Base-by-base conservation (phyloP, 2,329 filamentous ascomycete species). In the Ophiosphaerella korrae region DNA sequence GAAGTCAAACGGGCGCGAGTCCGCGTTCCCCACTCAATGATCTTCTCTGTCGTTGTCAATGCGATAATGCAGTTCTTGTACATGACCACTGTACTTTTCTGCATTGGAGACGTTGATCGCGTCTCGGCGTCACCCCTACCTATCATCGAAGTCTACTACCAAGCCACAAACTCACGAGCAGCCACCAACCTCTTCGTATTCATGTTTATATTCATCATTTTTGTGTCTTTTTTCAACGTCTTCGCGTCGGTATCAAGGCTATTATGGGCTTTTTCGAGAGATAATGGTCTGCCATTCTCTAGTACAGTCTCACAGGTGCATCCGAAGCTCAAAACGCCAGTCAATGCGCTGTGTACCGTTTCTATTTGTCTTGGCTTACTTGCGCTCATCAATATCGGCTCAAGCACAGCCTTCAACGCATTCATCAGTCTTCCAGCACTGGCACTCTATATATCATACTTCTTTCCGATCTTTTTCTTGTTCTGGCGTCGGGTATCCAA, bases 91-190 rank as follows among this genome's bases (percentile, higher is more conserved):
- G 66, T 80, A 12, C 68, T 78, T 2, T 78, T 77, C 52, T 72
- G 68, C 23, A 76, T 81, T 56, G 75, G 74, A 16, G 67, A 75
- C 13, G 55, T 77, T 2, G 76, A 80, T 37, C 70, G 70, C 1
- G 78, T 66, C 0, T 41, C 63, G 7, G 26, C 57, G 14, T 39
- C 60, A 45, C 16, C 57, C 44, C 38, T 68, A 18, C 54, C 80
- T 77, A 2, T 82, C 52, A 79, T 84, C 49, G 73, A 82, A 46
- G 75, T 80, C 39, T 80, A 83, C 55, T 62, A 59, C 35, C 53
- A 62, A 40, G 67, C 67, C 13, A 67, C 65, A 2, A 48, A 51
- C 16, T 68, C 65, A 11, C 51, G 50, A 34, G 26, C 46, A 7
- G 76, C 79, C 2, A 78, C 76, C 13, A 74, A 75, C 14, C 75